Base-by-base conservation (phyloP, 345 rosid species). In the Schrenkiella parvula region DNA sequence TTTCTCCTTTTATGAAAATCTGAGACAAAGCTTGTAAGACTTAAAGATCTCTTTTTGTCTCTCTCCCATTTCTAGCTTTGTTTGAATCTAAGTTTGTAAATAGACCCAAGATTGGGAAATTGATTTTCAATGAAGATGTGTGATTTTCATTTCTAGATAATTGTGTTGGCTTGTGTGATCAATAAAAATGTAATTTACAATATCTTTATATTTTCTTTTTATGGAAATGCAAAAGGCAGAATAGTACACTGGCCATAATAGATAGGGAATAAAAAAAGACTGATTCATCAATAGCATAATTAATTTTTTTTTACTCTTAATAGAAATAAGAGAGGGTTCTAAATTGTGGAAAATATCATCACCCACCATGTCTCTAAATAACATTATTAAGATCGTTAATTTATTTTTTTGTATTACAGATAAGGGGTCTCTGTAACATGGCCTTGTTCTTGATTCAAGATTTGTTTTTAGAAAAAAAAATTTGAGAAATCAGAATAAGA, bases 41-140 rank as follows among this genome's bases (percentile, higher is more conserved):
- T 12, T 63, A 4, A 64, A 35, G 58, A 64, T 60, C 18, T 42
- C 43, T n/a, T 17, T 43, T 43, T 0, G 2, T 38, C 21, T 8
- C 38, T 12, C 15, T 4, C 5, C 66, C 9, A 34, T 26, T 61
- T 11, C 10, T 18, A 25, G 22, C 64, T 64, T 53, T 53, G 48
- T 53, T 72, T 31, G 39, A 73, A 65, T 53, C 58, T 9, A 53
- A 14, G 66, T 74, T 12, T 66, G 72, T 66, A 66, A n/a, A 66
- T 73, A 37, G 44, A 48, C 26, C 66, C 53, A 73, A 37, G 59
- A 47, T 51, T 37, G 70, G 58, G 17, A 26, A 19, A 13, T 37
- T 46, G 23, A 4, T 55, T 53, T 53, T 29, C 11, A 53, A 28
- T 53, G 38, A 53, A 28, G 37, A 14, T 51, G 35, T 17, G 3